A percentile compares a stretch with the other conserved stretches of the same genome.
Evolutionary conservation across 768 basidiomycete genomes (phyloP).

Genomic region (Podaxis mareebaensis): DNA sequence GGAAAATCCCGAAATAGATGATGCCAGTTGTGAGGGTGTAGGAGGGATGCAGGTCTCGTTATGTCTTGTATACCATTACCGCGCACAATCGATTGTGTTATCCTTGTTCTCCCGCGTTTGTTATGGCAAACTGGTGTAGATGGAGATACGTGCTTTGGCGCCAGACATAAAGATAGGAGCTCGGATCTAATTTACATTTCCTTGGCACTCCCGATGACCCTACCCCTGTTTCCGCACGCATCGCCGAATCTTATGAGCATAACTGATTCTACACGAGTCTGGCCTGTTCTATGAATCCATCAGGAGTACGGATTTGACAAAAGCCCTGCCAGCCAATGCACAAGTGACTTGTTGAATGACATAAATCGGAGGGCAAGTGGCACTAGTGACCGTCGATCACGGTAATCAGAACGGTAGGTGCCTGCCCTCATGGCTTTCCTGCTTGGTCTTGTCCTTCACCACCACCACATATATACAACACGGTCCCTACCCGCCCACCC

Average conservation of each 20-base stretch:
- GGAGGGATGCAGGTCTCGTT: not conserved
- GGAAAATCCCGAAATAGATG: not conserved
- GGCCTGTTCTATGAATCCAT: too few species aligned
- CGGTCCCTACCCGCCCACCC: not conserved
- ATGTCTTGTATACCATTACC: not conserved
- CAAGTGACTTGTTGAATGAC: not conserved
- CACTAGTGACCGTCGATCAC: constrained; percentile 9
- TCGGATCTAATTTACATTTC: too few species aligned
- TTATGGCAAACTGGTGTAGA: too few species aligned
- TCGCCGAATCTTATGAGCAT: too few species aligned
- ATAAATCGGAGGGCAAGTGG: constrained; percentile 10
- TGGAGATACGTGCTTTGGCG: too few species aligned
- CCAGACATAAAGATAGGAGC: too few species aligned
- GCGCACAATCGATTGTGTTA: not conserved
- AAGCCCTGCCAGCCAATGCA: not conserved
- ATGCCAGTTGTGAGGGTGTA: not conserved
- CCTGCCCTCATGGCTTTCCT: constrained; percentile 12
- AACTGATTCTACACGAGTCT: too few species aligned
- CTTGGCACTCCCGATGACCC: too few species aligned
- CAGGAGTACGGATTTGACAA: not conserved
- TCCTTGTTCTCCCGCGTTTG: too few species aligned
- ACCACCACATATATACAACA: constrained; percentile 4
- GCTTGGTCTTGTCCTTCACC: not conserved
- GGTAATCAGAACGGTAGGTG: constrained; percentile 5
- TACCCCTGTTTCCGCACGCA: too few species aligned